phyloP scores from a whole-genome alignment of 106 monocot species.

The Platanthera guangdongensis region DNA sequence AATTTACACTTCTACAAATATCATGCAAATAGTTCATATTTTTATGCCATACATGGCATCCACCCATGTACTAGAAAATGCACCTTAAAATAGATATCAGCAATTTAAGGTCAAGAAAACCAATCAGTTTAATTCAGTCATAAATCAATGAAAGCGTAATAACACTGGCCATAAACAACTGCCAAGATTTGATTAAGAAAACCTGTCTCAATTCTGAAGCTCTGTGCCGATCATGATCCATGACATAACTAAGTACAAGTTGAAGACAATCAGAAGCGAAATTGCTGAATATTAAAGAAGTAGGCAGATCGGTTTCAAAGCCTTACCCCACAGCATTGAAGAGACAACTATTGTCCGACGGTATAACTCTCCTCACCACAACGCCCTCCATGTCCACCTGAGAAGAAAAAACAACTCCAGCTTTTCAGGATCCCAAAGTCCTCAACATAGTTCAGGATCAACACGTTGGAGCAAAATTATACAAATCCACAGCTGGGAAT shows the following conservation, averaged over 20 bases:
- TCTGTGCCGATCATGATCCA: conserved; percentile 80
- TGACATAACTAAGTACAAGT: conserved; percentile 52
- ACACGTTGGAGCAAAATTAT: background rate
- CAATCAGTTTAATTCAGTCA: background rate
- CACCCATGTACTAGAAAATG: background rate
- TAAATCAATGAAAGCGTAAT: background rate
- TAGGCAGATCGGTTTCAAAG: background rate
- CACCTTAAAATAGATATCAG: background rate
- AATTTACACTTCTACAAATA: too few relatives aligned
- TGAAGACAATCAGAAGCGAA: background rate
- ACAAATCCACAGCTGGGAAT: background rate
- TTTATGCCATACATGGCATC: background rate
- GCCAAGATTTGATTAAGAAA: background rate
- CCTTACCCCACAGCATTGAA: conserved; percentile 92
- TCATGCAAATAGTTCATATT: background rate
- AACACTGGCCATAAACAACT: background rate
- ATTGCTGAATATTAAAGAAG: background rate
- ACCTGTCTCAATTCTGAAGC: conserved; percentile 93
- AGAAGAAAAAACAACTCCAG: background rate
- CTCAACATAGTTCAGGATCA: background rate
- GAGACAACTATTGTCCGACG: conserved; percentile 98
- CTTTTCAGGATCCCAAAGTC: background rate
- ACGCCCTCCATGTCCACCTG: conserved; percentile 60
- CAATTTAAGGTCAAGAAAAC: background rate
- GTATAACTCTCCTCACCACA: conserved; percentile 88